Percentiles rank a stretch among this genome's conserved stretches.
Conservation (phyloP, 2,329 filamentous ascomycete genomes). For the Fusarium mundagurra region DNA sequence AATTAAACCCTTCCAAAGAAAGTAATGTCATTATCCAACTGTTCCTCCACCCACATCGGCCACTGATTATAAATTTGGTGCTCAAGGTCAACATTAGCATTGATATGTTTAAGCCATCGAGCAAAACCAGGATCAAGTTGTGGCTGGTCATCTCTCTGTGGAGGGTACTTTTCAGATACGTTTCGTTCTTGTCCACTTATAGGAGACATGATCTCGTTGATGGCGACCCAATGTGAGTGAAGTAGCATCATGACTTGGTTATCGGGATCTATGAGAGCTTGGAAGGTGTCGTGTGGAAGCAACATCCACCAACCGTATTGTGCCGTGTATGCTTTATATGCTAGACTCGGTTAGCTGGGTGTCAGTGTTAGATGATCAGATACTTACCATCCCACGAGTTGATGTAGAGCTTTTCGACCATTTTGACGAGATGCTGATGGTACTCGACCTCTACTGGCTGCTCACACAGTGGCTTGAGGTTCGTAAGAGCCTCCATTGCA, state of each 20-base stretch:
- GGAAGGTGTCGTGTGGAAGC: conserved; percentile 62
- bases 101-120: conserved; percentile 63
- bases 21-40: conserved; percentile 56
- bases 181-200: conserved; percentile 56
- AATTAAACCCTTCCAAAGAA: conserved; percentile 54
- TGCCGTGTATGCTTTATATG: conserved; percentile 59
- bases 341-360: conserved; percentile 44
- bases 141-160: conserved; percentile 28
- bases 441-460: conserved; percentile 58
- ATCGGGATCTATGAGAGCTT: conserved; percentile 57
- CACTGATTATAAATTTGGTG: conserved; percentile 60
- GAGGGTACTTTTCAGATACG: conserved; percentile 45
- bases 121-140: conserved; percentile 55
- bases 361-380: not conserved
- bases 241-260: conserved; percentile 60
- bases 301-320: conserved; percentile 69
- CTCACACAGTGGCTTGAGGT: conserved; percentile 56
- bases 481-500: conserved; percentile 56
- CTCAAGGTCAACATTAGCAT: conserved; percentile 56
- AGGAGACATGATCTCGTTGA: conserved; percentile 64
- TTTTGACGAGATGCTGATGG: conserved; percentile 55
- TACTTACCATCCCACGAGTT: conserved; percentile 63
- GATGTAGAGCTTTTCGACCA: conserved; percentile 61
- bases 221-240: conserved; percentile 63
- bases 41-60: conserved; percentile 64